phyloP scores from a whole-genome alignment of 345 rosid genomes.

The Lepidium aucheri region DNA sequence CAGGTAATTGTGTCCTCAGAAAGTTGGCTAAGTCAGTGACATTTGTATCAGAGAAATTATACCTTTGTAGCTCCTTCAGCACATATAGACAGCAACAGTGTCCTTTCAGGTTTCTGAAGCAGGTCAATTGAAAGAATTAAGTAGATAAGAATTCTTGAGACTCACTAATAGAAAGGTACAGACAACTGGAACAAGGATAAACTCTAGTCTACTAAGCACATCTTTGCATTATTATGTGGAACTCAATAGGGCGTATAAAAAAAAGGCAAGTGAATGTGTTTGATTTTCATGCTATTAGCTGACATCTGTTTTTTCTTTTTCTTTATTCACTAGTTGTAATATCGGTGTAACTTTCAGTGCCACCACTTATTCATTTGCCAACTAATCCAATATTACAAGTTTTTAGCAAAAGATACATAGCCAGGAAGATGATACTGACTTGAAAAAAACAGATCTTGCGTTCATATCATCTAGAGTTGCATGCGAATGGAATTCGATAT shows the following conservation, averaged over 20 bases:
- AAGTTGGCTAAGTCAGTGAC: background rate
- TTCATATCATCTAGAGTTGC: background rate
- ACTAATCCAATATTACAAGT: background rate
- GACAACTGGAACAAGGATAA: constrained; percentile 5
- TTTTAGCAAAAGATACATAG: background rate
- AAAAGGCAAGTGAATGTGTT: background rate
- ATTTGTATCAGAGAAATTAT: constrained; percentile 1
- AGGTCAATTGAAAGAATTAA: constrained; percentile 11
- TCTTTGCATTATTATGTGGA: constrained; percentile 1
- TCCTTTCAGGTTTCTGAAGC: constrained; percentile 84
- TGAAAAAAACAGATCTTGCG: background rate
- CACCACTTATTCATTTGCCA: background rate
- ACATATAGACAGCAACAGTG: constrained; percentile 48
- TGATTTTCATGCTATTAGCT: background rate
- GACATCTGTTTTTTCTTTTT: background rate
- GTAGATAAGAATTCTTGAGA: background rate
- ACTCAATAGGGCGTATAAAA: background rate
- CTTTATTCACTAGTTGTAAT: background rate
- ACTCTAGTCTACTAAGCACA: background rate
- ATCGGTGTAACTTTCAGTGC: background rate
- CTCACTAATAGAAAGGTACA: background rate
- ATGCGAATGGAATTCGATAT: background rate
- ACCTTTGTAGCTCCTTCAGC: constrained; percentile 96
- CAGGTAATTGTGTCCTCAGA: background rate
- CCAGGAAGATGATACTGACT: background rate